These are phyloP conservation scores for Aspergillus sp. DNA, from an alignment of 2,329 filamentous ascomycete species.

Conservation along the genomic window DNA sequence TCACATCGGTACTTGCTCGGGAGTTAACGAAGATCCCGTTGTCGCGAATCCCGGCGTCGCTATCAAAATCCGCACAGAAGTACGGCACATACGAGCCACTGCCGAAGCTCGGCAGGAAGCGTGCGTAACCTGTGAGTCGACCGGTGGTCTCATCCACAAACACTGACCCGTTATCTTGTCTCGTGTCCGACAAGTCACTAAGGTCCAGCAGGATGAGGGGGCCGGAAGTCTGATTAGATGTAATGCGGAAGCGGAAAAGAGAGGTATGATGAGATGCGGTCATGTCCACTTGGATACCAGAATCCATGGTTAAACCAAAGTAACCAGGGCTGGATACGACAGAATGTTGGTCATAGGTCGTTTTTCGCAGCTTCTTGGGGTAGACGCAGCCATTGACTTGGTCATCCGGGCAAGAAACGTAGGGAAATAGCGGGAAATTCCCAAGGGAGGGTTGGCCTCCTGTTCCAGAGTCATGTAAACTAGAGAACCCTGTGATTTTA, in stretches of 20 bases:
- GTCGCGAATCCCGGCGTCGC: conserved; percentile 53
- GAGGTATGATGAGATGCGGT: conserved; percentile 64
- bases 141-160: conserved; percentile 57
- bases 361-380: conserved; percentile 53
- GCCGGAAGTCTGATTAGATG: conserved; percentile 35
- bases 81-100: conserved; percentile 59
- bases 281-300: conserved; percentile 63
- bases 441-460: conserved; percentile 62
- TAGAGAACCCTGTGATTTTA: conserved; percentile 52
- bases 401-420: conserved; percentile 59
- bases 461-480: conserved; percentile 53
- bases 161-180: conserved; percentile 60
- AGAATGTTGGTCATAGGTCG: conserved; percentile 49
- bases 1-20: conserved; percentile 54
- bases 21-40: conserved; percentile 64
- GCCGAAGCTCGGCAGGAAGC: conserved; percentile 65
- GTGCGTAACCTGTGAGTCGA: conserved; percentile 61
- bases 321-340: conserved; percentile 64
- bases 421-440: conserved; percentile 71
- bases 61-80: conserved; percentile 68
- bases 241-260: conserved; percentile 65
- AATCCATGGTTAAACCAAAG: conserved; percentile 61
- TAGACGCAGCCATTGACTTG: conserved; percentile 63
- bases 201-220: conserved; percentile 67
- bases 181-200: conserved; percentile 61